These are phyloP conservation scores for Crucibulum laeve DNA, from an alignment of 768 basidiomycete species.

Conservation along the genomic window DNA sequence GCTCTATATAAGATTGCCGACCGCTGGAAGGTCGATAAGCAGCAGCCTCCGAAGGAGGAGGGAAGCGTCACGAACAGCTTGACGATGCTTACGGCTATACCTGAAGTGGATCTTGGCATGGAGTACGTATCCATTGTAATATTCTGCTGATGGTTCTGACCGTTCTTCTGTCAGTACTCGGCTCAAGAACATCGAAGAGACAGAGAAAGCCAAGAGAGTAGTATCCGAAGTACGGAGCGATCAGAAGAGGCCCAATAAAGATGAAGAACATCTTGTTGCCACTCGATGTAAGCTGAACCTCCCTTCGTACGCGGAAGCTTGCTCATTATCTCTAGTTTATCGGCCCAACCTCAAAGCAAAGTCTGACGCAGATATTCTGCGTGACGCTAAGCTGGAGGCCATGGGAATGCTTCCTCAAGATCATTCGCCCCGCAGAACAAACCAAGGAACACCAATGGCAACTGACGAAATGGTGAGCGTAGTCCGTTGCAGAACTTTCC, in stretches of 20 bases:
- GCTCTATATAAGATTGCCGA: conserved; percentile 73
- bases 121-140: conserved; percentile 64
- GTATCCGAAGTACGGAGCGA: conserved; percentile 74
- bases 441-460: conserved; percentile 70
- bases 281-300: conserved; percentile 80
- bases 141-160: background rate
- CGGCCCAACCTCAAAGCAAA: conserved; percentile 78
- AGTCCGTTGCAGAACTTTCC: background rate
- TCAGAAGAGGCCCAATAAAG: conserved; percentile 45
- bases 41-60: conserved; percentile 66
- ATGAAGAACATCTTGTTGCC: conserved; percentile 83
- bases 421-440: conserved; percentile 39
- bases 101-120: conserved; percentile 97
- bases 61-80: conserved; percentile 92
- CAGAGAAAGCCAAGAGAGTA: conserved; percentile 90
- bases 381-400: conserved; percentile 84
- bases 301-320: background rate
- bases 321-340: conserved; percentile 53
- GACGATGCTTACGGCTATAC: conserved; percentile 96
- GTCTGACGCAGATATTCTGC: conserved; percentile 83
- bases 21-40: conserved; percentile 55
- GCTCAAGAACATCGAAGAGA: conserved; percentile 94
- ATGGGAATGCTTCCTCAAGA: conserved; percentile 69
- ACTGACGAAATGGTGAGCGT: conserved; percentile 82
- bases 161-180: conserved; percentile 51